These are phyloP conservation scores for Solanum acaule DNA, from an alignment of 257 asterid genomes.

Conservation along the genomic window DNA sequence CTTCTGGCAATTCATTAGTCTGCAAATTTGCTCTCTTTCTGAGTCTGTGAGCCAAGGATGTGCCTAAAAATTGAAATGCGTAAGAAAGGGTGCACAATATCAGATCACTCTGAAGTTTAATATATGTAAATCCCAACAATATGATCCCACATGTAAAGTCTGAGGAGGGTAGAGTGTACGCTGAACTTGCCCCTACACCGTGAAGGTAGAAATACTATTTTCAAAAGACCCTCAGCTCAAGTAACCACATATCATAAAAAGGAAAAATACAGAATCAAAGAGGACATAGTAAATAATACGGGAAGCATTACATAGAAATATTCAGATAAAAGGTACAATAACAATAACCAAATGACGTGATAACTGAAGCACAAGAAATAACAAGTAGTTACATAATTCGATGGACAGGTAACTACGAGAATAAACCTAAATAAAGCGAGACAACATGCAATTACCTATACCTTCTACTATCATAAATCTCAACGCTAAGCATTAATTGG, in stretches of 20 bases:
- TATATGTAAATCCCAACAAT: neutral
- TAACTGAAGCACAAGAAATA: neutral
- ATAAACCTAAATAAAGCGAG: neutral
- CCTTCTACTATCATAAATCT: neutral
- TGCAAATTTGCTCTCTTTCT: slow-evolving; percentile 69
- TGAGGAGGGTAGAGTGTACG: neutral
- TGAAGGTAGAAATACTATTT: neutral
- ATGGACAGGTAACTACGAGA: neutral
- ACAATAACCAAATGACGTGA: too few relatives aligned
- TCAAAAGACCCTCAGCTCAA: neutral
- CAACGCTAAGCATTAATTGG: neutral
- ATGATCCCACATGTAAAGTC: neutral
- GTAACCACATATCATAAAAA: neutral
- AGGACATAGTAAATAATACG: neutral
- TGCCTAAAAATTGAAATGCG: slow-evolving; percentile 27
- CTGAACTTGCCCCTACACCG: neutral
- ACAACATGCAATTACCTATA: neutral
- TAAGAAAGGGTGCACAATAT: neutral
- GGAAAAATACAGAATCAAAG: too few relatives aligned
- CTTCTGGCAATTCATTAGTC: slow-evolving; percentile 80
- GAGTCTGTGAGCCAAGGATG: slow-evolving; percentile 78
- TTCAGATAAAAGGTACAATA: too few relatives aligned
- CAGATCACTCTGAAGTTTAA: neutral
- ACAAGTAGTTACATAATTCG: neutral
- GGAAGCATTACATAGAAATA: neutral